Conservation (phyloP, 2,329 filamentous ascomycete genomes). For the Xylaria sp. region DNA sequence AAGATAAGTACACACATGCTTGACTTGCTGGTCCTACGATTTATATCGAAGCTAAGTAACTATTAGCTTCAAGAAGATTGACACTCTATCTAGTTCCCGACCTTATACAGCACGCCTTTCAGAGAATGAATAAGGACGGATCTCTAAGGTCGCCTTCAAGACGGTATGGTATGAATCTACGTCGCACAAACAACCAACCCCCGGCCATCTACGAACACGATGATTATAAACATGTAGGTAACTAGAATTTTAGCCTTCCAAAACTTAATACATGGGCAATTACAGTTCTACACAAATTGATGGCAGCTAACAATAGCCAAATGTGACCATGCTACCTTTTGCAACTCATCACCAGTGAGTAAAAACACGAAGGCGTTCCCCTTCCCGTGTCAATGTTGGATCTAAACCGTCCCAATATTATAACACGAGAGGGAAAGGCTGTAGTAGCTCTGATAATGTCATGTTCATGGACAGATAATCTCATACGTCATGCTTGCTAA, state of each 20-base stretch:
- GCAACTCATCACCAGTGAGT: not conserved
- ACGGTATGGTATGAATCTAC: not conserved
- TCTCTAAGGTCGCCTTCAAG: not conserved
- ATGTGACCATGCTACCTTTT: not conserved
- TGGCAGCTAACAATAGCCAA: not conserved
- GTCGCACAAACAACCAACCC: not conserved
- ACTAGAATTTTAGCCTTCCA: not conserved
- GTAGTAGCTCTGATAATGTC: not conserved
- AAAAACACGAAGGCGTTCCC: not conserved
- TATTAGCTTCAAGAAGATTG: not conserved
- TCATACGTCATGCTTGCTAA: too few relatives aligned
- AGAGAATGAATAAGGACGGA: not conserved
- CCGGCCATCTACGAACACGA: too few relatives aligned
- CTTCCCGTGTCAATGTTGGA: not conserved
- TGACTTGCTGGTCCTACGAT: not conserved
- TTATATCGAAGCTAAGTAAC: not conserved
- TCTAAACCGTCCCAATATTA: not conserved
- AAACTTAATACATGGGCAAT: not conserved
- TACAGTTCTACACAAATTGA: not conserved
- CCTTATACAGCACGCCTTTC: not conserved
- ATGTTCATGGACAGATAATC: not conserved
- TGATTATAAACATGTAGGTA: not conserved
- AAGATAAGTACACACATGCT: not conserved
- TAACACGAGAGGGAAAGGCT: not conserved
- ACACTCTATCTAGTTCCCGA: not conserved